These are phyloP conservation scores for Pseudonectria foliicola DNA, from an alignment of 2,329 filamentous ascomycete species.

Conservation along the genomic window DNA sequence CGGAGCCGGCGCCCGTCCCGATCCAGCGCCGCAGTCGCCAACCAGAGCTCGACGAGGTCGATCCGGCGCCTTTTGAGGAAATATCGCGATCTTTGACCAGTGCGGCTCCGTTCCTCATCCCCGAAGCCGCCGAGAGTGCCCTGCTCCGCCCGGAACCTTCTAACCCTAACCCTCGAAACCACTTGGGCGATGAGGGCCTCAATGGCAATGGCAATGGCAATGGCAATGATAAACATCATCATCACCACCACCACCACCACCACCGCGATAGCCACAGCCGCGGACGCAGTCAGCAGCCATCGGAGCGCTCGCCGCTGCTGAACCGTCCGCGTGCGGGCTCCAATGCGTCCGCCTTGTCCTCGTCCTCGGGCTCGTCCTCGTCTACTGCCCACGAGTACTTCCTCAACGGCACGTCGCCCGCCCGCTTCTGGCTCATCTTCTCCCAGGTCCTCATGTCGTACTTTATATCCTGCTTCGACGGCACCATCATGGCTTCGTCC, in stretches of 20 bases:
- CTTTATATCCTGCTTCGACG: slow-evolving; percentile 61
- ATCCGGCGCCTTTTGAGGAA: slow-evolving; percentile 16
- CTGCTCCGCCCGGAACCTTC: slow-evolving; percentile 27
- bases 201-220: slow-evolving; percentile 4
- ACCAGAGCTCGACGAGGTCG: slow-evolving; percentile 8
- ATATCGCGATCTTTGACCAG: slow-evolving; percentile 35
- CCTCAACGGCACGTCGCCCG: slow-evolving; percentile 39
- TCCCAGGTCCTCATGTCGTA: slow-evolving; percentile 49
- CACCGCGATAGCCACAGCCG: slow-evolving; percentile 1
- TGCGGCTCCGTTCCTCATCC: slow-evolving; percentile 32
- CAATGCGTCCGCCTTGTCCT: slow-evolving; percentile 10
- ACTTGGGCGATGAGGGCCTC: slow-evolving; percentile 7
- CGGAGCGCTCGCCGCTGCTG: slow-evolving; percentile 23
- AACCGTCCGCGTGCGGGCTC: slow-evolving; percentile 9
- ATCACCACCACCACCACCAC: slow-evolving; percentile 2
- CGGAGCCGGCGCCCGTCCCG: slow-evolving; percentile 14
- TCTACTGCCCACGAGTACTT: slow-evolving; percentile 22
- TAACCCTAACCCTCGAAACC: slow-evolving; percentile 13
- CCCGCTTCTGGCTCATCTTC: slow-evolving; percentile 58
- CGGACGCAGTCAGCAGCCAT: slow-evolving; percentile 6
- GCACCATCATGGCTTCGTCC: slow-evolving; percentile 72
- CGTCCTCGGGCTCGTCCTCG: slow-evolving; percentile 3
- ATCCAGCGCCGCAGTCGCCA: slow-evolving; percentile 1
- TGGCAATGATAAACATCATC: slow-evolving; percentile 8
- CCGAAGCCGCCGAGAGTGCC: slow-evolving; percentile 33